Evolutionary conservation across 495 filamentous ascomycete genomes (phyloP), one percentile per base, ranked within the genome.

Genomic region (Xylaria curta): DNA sequence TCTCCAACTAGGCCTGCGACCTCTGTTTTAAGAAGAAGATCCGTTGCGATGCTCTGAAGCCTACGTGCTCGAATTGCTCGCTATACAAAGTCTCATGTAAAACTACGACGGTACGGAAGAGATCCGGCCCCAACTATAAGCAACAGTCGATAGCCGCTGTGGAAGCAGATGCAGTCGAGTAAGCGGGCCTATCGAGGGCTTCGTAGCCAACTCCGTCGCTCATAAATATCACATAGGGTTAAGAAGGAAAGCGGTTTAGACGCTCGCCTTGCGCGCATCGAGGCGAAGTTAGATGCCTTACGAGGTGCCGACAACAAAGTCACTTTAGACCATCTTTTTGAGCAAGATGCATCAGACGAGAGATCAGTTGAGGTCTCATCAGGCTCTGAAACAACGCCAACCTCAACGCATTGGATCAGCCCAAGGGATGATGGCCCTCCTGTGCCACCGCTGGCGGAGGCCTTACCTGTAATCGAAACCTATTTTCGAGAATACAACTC

Each of bases 1-100:
- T 15, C 61, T 47, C 21, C 21, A 24, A 3, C 21, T 26, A 67
- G 64, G 75, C 75, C 42, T 76, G 79, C 56, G 79, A 81, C 60
- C 76, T 78, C 3, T 81, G 79, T 73, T 79, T 79, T 46, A 76
- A 75, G 75, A 81, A 79, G 62, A 81, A 81, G 64, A 78, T 81
- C 24, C 78, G 73, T 47, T 81, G 79, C 70, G 79, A 81, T 65
- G 78, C 75, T 75, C 42, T 79, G 33, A 81, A 76, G 64, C 78
- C 79, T 10, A 64, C 71, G 4, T 81, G 79, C 69, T 81, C 79
- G 17, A 79, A 81, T 40, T 81, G 79, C 66, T 64, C 72, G 21
- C 73, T 77, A 31, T 81, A 81, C 56, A 76, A 74, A n/a, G 73
- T 76, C 17, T 62, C 73, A 8, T 80, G 79, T 66, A 72, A 60